Evolutionary conservation across 495 filamentous ascomycete species (phyloP), one percentile per base, ranked within the genome.

Genomic region (Entonaema liquescens): DNA sequence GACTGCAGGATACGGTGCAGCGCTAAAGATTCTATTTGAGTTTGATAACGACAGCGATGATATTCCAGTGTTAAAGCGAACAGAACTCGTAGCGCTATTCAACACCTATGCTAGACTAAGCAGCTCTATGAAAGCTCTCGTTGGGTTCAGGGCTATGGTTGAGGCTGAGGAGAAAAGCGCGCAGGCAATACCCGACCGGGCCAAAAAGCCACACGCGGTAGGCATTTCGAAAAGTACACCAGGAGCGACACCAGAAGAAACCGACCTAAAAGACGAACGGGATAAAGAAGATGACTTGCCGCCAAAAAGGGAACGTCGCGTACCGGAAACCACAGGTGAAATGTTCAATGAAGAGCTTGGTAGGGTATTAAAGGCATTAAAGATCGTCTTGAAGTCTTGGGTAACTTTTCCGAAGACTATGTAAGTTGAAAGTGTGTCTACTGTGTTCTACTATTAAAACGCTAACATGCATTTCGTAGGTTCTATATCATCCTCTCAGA

Each of bases 21-120:
- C 95, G 9, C 80, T 99, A 36, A 99, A 99, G 79, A 90, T 99
- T 1, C 84, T 99, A 2, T 99, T 98, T 74, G 96, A 99, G 72
- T 97, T 95, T 70, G 93, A 97, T 76, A 90, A 89, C 68, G 89
- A 91, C 54, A 86, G 90, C 60, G 76, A 80, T 5, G 86, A 87
- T 33, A 91, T 92, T 67, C 94, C 93, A 5, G 84, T 84, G 40
- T 83, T 98, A 21, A 87, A 94, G 69, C 85, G 95, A 63, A 98
- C 94, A 11, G 95, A 99, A 80, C 80, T 99, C 33, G 96, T 99
- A 1, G 92, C 95, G 9, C 83, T 99, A 47, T 88, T 99, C 77
- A 99, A 99, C 78, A 98, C 96, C 1, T 89, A 97, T 47, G 93
- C 91, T 29, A 87, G 94, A 38, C 89, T 99, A 59, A 91, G 91